These are phyloP conservation scores for Emergomyces pasteurianus DNA, from an alignment of 2,329 filamentous ascomycete genomes.

Conservation along the genomic window DNA sequence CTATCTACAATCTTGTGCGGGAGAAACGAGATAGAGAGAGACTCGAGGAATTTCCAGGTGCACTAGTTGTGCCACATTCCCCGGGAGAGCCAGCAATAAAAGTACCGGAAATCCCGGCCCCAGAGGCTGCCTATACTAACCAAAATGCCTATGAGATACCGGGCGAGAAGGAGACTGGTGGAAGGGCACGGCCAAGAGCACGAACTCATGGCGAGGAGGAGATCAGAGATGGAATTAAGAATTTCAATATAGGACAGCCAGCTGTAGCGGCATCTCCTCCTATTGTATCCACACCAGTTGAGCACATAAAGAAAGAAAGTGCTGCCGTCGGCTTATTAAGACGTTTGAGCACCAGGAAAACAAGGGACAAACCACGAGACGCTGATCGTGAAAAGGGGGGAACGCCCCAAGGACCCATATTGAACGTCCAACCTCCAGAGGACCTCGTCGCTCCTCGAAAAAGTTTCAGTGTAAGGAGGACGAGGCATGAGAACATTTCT, in stretches of 20 bases:
- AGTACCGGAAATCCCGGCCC: conserved; percentile 65
- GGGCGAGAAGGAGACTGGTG: conserved; percentile 75
- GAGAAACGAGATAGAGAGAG: conserved; percentile 82
- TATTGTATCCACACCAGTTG: conserved; percentile 45
- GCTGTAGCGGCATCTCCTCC: conserved; percentile 37
- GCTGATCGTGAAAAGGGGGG: conserved; percentile 39
- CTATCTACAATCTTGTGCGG: conserved; percentile 89
- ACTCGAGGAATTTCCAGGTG: conserved; percentile 47
- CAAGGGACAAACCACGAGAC: conserved; percentile 42
- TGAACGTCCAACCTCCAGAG: conserved; percentile 67
- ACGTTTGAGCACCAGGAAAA: conserved; percentile 80
- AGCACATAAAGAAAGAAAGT: conserved; percentile 70
- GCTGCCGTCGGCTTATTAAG: conserved; percentile 72
- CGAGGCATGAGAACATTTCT: conserved; percentile 42
- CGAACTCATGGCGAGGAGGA: conserved; percentile 95
- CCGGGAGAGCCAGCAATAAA: conserved; percentile 46
- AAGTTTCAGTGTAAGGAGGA: conserved; percentile 72
- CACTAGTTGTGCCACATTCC: conserved; percentile 43
- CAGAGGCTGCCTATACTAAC: conserved; percentile 83
- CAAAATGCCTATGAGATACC: conserved; percentile 73
- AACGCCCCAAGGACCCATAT: conserved; percentile 58
- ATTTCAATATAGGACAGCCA: conserved; percentile 44
- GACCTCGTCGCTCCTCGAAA: conserved; percentile 61
- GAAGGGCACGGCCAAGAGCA: conserved; percentile 69
- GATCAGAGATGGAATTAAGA: conserved; percentile 59